These are phyloP conservation scores for Pichia sorboxylosa DNA, from an alignment of 1,139 yeast species.

Conservation along the genomic window DNA sequence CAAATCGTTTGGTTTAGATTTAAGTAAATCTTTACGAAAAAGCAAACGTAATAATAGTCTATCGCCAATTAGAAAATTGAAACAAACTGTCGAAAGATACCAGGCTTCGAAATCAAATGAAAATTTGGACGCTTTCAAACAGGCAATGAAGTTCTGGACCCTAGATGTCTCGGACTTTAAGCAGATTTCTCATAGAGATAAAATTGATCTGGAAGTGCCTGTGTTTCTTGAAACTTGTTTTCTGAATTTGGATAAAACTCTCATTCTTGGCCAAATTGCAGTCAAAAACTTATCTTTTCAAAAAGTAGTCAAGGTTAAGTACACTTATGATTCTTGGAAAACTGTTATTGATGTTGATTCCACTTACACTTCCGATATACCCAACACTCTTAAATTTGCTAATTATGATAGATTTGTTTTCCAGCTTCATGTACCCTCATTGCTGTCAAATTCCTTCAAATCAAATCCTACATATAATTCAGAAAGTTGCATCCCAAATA, in stretches of 20 bases:
- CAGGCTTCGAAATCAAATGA: slow-evolving; percentile 9
- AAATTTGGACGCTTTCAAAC: slow-evolving; percentile 12
- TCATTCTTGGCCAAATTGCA: slow-evolving; percentile 58
- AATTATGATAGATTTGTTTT: slow-evolving; percentile 49
- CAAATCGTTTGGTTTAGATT: neutral
- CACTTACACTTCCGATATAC: slow-evolving; percentile 46
- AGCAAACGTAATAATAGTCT: neutral
- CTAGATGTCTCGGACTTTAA: slow-evolving; percentile 28
- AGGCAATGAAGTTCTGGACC: slow-evolving; percentile 33
- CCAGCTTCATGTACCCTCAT: slow-evolving; percentile 33
- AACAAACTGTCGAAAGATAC: slow-evolving; percentile 18
- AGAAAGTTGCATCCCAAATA: too few species aligned
- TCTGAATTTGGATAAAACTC: slow-evolving; percentile 46
- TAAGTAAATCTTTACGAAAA: neutral
- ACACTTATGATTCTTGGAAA: slow-evolving; percentile 63
- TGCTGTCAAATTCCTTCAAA: slow-evolving; percentile 17
- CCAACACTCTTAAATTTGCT: slow-evolving; percentile 38
- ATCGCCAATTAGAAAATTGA: slow-evolving; percentile 8
- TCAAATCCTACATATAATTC: slow-evolving; percentile 2
- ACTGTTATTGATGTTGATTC: slow-evolving; percentile 64
- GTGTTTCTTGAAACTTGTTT: slow-evolving; percentile 60
- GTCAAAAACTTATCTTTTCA: slow-evolving; percentile 57
- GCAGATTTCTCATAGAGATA: slow-evolving; percentile 25
- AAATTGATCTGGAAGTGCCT: slow-evolving; percentile 31
- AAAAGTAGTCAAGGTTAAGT: slow-evolving; percentile 52